A percentile compares a stretch with the other conserved stretches of the same genome.
Evolutionary conservation across 257 asterid genomes (phyloP).

Genomic region (Rauvolfia tetraphylla): DNA sequence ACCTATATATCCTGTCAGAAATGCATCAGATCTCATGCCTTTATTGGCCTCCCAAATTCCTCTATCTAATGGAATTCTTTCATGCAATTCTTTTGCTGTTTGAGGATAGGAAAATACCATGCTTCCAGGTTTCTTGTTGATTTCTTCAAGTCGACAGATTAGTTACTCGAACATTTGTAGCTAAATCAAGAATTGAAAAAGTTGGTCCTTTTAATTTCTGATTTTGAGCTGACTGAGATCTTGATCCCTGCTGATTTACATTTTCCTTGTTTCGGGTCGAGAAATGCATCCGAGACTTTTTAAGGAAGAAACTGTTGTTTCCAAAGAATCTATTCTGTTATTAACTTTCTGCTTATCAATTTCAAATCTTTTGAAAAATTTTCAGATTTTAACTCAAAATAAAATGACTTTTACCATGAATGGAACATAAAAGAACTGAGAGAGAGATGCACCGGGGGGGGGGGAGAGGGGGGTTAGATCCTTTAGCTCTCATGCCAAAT

Average conservation of each 20-base stretch:
- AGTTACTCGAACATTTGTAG: background rate
- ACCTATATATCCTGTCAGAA: background rate
- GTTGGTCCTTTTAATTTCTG: background rate
- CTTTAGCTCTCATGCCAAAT: background rate
- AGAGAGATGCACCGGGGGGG: too few relatives aligned
- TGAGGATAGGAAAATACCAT: background rate
- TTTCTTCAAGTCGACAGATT: background rate
- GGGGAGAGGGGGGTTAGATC: too few relatives aligned
- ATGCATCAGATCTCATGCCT: background rate
- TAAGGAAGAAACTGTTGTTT: background rate
- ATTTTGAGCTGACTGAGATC: background rate
- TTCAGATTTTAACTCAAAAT: background rate
- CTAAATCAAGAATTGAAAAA: background rate
- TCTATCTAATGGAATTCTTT: background rate
- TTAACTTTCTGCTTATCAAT: background rate
- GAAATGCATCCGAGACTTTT: background rate
- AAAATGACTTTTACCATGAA: too few relatives aligned
- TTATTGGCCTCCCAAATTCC: background rate
- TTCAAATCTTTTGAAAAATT: background rate
- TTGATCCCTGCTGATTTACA: background rate
- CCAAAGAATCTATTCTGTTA: background rate
- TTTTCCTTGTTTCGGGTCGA: background rate
- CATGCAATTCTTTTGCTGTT: background rate
- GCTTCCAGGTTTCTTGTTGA: background rate
- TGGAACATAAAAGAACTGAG: too few relatives aligned